Conservation (phyloP, 495 filamentous ascomycete genomes). For the Hypoxylon lienhwacheense region DNA sequence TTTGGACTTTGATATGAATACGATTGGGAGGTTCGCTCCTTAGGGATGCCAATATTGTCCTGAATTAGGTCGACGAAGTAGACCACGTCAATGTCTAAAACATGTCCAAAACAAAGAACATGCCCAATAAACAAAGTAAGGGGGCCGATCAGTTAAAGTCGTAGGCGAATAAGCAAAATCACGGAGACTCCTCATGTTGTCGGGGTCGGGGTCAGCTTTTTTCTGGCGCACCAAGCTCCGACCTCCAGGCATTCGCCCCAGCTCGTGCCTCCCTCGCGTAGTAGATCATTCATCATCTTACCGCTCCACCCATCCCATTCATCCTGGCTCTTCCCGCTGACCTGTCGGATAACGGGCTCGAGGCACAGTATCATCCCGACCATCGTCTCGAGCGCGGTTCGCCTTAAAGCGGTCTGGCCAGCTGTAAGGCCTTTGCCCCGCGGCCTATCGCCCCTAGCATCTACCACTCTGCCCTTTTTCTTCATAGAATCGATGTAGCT, state of each 20-base stretch:
- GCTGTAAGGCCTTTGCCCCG: conserved; percentile 58
- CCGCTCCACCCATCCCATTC: conserved; percentile 93
- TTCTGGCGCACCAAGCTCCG: conserved; percentile 91
- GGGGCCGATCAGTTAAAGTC: conserved; percentile 5
- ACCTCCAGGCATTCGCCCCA: conserved; percentile 91
- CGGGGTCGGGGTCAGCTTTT: conserved; percentile 49
- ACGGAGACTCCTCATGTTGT: too few relatives aligned
- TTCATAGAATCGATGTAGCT: conserved; percentile 50
- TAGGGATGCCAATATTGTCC: conserved; percentile 4
- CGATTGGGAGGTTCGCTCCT: conserved; percentile 7
- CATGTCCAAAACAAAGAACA: conserved; percentile 17
- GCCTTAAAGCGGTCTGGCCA: conserved; percentile 72
- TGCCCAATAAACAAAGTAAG: conserved; percentile 6
- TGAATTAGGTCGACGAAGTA: conserved; percentile 14
- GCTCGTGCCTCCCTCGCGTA: conserved; percentile 74
- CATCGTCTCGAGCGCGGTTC: conserved; percentile 78
- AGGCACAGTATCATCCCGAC: conserved; percentile 85
- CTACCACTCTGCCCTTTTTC: conserved; percentile 35
- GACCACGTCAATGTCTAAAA: conserved; percentile 15
- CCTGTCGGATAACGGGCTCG: conserved; percentile 80
- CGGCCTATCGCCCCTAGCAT: conserved; percentile 24
- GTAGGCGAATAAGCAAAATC: too few relatives aligned
- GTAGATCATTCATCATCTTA: conserved; percentile 80
- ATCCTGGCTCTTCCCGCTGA: conserved; percentile 80
- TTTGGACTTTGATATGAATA: not conserved